Evolutionary conservation across 2,329 filamentous ascomycete species (phyloP).

Genomic region (Ophiocordyceps unilateralis): DNA sequence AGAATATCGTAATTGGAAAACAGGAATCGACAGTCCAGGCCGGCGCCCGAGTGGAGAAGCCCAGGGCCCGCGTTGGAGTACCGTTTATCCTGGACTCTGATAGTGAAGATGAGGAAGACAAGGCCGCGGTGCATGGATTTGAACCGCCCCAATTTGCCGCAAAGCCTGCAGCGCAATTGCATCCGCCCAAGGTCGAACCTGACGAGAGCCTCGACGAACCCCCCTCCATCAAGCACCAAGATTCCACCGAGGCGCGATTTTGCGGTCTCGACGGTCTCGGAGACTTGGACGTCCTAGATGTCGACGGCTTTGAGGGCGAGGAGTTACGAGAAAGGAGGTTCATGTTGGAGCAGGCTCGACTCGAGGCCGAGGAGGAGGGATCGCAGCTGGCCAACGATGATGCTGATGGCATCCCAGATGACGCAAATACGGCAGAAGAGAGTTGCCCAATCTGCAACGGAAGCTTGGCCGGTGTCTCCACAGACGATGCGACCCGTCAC

Average conservation of each 20-base stretch:
- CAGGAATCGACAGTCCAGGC: slow-evolving; percentile 12
- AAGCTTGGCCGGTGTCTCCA: slow-evolving; percentile 39
- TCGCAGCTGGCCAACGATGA: slow-evolving; percentile 19
- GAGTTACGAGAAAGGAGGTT: slow-evolving; percentile 49
- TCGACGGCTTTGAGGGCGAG: slow-evolving; percentile 38
- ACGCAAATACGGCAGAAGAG: slow-evolving; percentile 11
- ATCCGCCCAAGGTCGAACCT: too few species aligned
- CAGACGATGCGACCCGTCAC: slow-evolving; percentile 59
- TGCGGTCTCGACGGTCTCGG: slow-evolving; percentile 16
- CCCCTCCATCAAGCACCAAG: slow-evolving; percentile 3
- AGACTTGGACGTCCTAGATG: slow-evolving; percentile 39
- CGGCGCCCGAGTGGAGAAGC: slow-evolving; percentile 4
- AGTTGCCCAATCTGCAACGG: slow-evolving; percentile 65
- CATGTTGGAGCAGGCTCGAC: slow-evolving; percentile 58
- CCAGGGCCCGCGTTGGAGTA: slow-evolving; percentile 10
- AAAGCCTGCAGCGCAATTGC: too few species aligned
- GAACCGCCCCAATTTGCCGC: not conserved
- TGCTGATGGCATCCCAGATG: slow-evolving; percentile 14
- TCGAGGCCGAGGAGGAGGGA: slow-evolving; percentile 41
- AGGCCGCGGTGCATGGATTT: not conserved
- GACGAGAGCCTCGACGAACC: not conserved
- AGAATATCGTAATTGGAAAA: not conserved
- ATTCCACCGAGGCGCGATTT: slow-evolving; percentile 15
- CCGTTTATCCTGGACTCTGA: slow-evolving; percentile 60
- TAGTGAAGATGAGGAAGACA: slow-evolving; percentile 21